These are phyloP conservation scores for Arbutus unedo DNA, from an alignment of 148 eudicot species.

Conservation along the genomic window DNA sequence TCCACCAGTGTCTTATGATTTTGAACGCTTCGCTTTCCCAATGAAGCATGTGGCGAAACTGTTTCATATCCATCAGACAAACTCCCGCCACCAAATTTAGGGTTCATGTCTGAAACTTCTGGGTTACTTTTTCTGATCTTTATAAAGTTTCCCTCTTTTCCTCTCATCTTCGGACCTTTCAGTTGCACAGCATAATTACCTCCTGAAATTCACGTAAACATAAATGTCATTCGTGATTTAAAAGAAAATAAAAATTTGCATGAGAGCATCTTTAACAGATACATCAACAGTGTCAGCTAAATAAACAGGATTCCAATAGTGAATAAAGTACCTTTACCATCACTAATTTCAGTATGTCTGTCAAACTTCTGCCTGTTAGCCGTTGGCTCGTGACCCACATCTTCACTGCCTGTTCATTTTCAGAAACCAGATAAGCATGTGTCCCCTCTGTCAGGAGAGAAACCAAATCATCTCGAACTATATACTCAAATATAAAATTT, in stretches of 20 bases:
- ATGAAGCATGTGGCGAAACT: constrained; percentile 29
- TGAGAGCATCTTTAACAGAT: background rate
- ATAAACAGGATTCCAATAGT: background rate
- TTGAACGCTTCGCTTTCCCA: constrained; percentile 35
- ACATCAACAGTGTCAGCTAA: background rate
- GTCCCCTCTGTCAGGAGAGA: background rate
- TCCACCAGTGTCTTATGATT: constrained; percentile 27
- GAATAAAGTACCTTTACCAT: constrained; percentile 26
- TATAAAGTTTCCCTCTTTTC: constrained; percentile 51
- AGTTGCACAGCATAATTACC: constrained; percentile 32
- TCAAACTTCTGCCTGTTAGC: constrained; percentile 24
- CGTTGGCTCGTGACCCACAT: constrained; percentile 40
- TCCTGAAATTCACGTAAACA: constrained; percentile 33
- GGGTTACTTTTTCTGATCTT: constrained; percentile 55
- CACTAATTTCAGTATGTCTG: constrained; percentile 32
- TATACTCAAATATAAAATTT: background rate
- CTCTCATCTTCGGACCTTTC: constrained; percentile 39
- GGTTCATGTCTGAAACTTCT: constrained; percentile 30
- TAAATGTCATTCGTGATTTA: background rate
- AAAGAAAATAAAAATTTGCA: background rate
- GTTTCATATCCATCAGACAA: constrained; percentile 32
- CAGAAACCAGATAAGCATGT: constrained; percentile 10
- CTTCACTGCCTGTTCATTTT: constrained; percentile 49
- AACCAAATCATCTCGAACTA: constrained; percentile 2
- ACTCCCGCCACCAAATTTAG: constrained; percentile 37